Evolutionary conservation across 225 moss, liverwort and hornwort species (phyloP).

Genomic region (Asterella californica): DNA sequence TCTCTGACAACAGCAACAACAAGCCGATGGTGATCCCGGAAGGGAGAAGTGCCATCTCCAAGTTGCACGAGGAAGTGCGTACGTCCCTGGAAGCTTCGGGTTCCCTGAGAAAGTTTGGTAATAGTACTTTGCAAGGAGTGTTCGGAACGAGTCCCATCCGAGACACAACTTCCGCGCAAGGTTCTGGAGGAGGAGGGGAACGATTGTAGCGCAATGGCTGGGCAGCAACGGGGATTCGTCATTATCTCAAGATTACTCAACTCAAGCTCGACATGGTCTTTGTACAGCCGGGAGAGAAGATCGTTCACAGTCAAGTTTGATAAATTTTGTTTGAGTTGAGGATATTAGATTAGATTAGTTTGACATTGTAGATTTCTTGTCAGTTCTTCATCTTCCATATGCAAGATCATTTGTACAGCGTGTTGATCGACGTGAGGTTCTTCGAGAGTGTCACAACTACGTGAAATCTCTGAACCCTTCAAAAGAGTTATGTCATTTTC

Average conservation of each 20-base stretch:
- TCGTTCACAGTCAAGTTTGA: neutral
- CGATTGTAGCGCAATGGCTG: neutral
- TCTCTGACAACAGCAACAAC: neutral
- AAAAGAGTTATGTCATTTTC: slow-evolving; percentile 11
- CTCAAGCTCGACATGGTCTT: slow-evolving; percentile 2
- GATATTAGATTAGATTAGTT: slow-evolving; percentile 8
- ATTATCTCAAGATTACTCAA: neutral
- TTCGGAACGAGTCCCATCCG: neutral
- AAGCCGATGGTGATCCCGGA: neutral
- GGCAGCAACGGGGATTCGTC: neutral
- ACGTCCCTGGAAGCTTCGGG: slow-evolving; percentile 7
- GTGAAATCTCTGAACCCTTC: slow-evolving; percentile 11
- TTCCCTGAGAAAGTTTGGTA: slow-evolving; percentile 10
- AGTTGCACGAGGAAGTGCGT: slow-evolving; percentile 21
- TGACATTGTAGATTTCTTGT: slow-evolving; percentile 10
- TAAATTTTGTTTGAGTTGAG: slow-evolving; percentile 16
- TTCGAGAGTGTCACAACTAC: neutral
- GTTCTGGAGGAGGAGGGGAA: neutral
- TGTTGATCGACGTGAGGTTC: slow-evolving; percentile 14
- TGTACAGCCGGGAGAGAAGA: slow-evolving; percentile 12
- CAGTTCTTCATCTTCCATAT: neutral
- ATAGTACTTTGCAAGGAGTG: slow-evolving; percentile 4
- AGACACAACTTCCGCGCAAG: neutral
- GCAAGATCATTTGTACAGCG: slow-evolving; percentile 7
- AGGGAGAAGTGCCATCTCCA: slow-evolving; percentile 19